Percentiles rank a stretch among this genome's conserved stretches.
Conservation (phyloP, 2,329 filamentous ascomycete species). For the Huntiella bhutanensis region DNA sequence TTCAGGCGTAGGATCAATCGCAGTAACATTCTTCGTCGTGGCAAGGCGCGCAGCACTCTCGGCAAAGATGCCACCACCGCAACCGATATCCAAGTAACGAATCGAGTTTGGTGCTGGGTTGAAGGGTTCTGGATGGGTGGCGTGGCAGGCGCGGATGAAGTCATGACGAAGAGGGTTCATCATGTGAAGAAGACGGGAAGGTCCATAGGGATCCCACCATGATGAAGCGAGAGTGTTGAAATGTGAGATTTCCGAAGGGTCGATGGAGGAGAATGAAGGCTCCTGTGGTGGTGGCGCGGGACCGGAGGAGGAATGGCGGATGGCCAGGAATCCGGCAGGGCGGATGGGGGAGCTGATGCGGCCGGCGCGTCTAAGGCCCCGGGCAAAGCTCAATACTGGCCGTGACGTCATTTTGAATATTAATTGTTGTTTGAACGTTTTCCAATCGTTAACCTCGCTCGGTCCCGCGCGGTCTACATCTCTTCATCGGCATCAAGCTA, state of each 20-base stretch:
- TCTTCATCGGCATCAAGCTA: no score
- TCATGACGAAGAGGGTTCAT: conserved; percentile 96
- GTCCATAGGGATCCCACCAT: conserved; percentile 95
- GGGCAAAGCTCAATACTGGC: neutral
- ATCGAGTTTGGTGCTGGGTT: conserved; percentile 23
- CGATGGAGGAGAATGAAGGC: conserved; percentile 47
- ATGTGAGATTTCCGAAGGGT: conserved; percentile 75
- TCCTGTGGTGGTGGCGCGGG: neutral
- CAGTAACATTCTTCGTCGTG: conserved; percentile 45
- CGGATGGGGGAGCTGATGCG: neutral
- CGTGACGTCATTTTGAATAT: no score
- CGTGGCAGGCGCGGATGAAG: conserved; percentile 62
- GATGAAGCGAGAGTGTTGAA: conserved; percentile 83
- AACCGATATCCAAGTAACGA: conserved; percentile 77
- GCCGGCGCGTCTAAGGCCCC: neutral
- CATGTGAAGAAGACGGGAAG: conserved; percentile 78
- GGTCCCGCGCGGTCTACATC: no score
- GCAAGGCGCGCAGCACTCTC: conserved; percentile 60
- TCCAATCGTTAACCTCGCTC: no score
- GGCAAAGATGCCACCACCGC: conserved; percentile 90
- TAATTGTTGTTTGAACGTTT: no score
- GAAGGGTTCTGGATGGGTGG: conserved; percentile 28
- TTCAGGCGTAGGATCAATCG: conserved; percentile 57
- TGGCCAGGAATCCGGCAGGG: neutral
- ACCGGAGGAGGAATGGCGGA: conserved; percentile 11